These are phyloP conservation scores for Paracoccidioides brasiliensis DNA, from an alignment of 2,329 filamentous ascomycete species.

Conservation along the genomic window DNA sequence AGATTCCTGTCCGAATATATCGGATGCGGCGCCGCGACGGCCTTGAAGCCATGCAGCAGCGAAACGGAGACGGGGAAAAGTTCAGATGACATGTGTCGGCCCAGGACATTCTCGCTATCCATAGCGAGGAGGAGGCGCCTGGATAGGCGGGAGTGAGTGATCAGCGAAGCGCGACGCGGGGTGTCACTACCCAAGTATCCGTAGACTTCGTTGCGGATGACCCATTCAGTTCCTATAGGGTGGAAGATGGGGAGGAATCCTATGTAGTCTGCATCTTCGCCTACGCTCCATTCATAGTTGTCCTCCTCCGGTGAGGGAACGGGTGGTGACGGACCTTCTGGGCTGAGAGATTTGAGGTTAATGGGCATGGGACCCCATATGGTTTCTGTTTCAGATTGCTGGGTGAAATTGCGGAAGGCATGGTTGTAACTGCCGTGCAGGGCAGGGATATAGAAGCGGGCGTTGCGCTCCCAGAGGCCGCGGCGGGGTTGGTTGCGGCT, in stretches of 20 bases:
- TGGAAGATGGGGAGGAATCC: slow-evolving; percentile 71
- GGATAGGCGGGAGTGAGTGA: slow-evolving; percentile 62
- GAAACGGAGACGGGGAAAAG: slow-evolving; percentile 65
- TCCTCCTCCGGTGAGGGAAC: slow-evolving; percentile 46
- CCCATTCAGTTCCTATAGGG: slow-evolving; percentile 57
- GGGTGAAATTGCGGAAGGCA: slow-evolving; percentile 5
- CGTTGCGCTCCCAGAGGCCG: slow-evolving; percentile 46
- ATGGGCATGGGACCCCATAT: slow-evolving; percentile 55
- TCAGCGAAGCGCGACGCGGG: slow-evolving; percentile 62
- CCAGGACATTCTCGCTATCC: slow-evolving; percentile 61
- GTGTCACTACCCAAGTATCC: slow-evolving; percentile 41
- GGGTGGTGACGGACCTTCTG: slow-evolving; percentile 52
- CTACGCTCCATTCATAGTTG: slow-evolving; percentile 62
- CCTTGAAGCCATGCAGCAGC: slow-evolving; percentile 65
- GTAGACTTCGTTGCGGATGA: slow-evolving; percentile 23
- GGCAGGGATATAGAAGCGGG: slow-evolving; percentile 42
- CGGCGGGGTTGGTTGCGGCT: slow-evolving; percentile 43
- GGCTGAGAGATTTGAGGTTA: slow-evolving; percentile 42
- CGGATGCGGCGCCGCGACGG: slow-evolving; percentile 64
- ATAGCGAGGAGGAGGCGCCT: slow-evolving; percentile 59
- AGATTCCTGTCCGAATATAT: slow-evolving; percentile 68
- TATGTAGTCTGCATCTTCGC: slow-evolving; percentile 61
- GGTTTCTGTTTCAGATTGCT: slow-evolving; percentile 37
- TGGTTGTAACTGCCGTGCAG: slow-evolving; percentile 37
- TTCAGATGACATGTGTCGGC: slow-evolving; percentile 65